Conservation (phyloP, 2,329 filamentous ascomycete species). For the Trichoderma oligosporum region DNA sequence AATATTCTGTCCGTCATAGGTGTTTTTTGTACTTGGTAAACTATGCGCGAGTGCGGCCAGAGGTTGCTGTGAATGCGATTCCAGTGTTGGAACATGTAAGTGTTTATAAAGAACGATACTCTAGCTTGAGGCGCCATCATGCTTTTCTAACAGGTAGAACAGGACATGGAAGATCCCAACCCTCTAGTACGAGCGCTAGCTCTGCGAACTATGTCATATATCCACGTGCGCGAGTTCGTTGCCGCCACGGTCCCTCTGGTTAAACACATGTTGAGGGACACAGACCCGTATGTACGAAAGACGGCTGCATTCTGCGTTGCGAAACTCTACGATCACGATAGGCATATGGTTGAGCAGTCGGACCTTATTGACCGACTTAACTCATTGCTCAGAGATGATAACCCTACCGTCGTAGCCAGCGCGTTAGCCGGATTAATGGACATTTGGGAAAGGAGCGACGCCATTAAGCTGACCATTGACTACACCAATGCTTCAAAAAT, state of each 20-base stretch:
- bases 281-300: slow-evolving; percentile 94
- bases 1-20: slow-evolving; percentile 49
- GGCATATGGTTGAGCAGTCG: slow-evolving; percentile 80
- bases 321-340: slow-evolving; percentile 96
- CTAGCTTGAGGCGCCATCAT: too few species aligned
- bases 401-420: slow-evolving; percentile 94
- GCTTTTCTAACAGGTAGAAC: background rate
- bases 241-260: slow-evolving; percentile 83
- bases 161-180: slow-evolving; percentile 93
- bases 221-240: slow-evolving; percentile 94
- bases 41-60: slow-evolving; percentile 90
- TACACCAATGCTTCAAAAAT: slow-evolving; percentile 97
- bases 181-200: slow-evolving; percentile 89
- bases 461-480: slow-evolving; percentile 96
- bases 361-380: slow-evolving; percentile 92
- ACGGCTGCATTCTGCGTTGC: slow-evolving; percentile 95
- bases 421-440: slow-evolving; percentile 89
- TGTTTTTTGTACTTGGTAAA: slow-evolving; percentile 97
- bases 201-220: slow-evolving; percentile 92
- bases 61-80: slow-evolving; percentile 88
- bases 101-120: too few species aligned
- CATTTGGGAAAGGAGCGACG: slow-evolving; percentile 97
- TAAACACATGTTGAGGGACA: slow-evolving; percentile 76
- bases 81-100: slow-evolving; percentile 77
- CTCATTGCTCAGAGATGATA: slow-evolving; percentile 85